These are phyloP conservation scores for Colletotrichum godetiae DNA, from an alignment of 2,329 filamentous ascomycete species.

Conservation along the genomic window DNA sequence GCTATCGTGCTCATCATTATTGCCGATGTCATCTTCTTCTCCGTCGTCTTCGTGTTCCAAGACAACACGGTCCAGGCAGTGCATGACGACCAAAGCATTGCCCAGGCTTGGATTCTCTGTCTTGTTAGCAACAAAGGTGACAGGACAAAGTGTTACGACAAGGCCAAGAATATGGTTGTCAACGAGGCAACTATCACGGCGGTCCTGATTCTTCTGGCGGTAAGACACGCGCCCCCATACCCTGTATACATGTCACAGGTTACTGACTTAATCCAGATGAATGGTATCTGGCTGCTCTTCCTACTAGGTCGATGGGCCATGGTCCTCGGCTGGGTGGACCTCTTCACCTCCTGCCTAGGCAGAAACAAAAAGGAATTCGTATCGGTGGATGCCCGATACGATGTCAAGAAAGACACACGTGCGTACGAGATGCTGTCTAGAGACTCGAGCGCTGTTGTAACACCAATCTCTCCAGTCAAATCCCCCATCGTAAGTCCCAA, in stretches of 20 bases:
- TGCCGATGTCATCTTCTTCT: constrained; percentile 92
- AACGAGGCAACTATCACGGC: constrained; percentile 82
- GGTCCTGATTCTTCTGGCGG: constrained; percentile 83
- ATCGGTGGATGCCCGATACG: constrained; percentile 80
- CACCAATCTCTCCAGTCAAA: constrained; percentile 57
- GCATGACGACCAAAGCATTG: constrained; percentile 63
- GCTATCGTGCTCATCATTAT: constrained; percentile 91
- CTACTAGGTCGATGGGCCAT: constrained; percentile 88
- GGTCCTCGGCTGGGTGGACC: constrained; percentile 83
- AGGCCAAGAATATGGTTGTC: constrained; percentile 73
- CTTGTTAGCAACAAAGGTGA: constrained; percentile 68
- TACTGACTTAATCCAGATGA: constrained; percentile 63
- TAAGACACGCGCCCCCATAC: constrained; percentile 57
- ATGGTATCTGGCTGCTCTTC: constrained; percentile 86
- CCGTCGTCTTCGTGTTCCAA: constrained; percentile 89
- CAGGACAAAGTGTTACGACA: constrained; percentile 72
- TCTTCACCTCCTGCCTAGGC: constrained; percentile 62
- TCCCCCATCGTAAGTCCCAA: constrained; percentile 42
- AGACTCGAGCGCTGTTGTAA: constrained; percentile 66
- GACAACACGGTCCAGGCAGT: constrained; percentile 76
- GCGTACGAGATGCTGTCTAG: constrained; percentile 85
- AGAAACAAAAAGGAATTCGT: constrained; percentile 83
- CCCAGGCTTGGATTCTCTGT: constrained; percentile 77
- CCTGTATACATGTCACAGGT: background rate
- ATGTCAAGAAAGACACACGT: constrained; percentile 71